Base-by-base conservation (phyloP, 768 basidiomycete species). In the Panaeolus papilionaceus region DNA sequence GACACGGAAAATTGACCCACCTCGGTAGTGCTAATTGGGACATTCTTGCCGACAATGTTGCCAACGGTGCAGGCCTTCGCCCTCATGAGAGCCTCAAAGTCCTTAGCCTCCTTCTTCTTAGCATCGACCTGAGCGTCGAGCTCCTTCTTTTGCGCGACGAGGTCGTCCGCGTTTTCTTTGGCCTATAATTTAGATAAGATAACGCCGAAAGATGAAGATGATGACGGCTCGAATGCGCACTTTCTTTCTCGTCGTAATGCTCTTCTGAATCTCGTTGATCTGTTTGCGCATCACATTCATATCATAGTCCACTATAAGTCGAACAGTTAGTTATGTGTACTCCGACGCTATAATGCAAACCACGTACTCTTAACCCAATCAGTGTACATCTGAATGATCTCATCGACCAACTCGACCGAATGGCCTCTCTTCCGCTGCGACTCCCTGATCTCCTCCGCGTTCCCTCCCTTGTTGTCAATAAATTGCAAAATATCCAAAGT, bases 181-280 rank as follows among this genome's bases (percentile, higher is more conserved):
- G 93, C 95, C 95, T 98, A n/a, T 49, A 49, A 73, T 42, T 20
- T 28, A 44, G 38, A 33, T 23, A 40, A 40, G 44, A 39, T 45
- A 33, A 61, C 42, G 44, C 28, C 12, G 26, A 26, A 33, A 58
- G 54, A 14, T 7, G 44, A 63, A 28, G 20, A 28, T n/a, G 14
- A 37, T 49, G 6, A 26, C 42, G 14, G 23, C 38, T 47, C 61
- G 37, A 38, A 44, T 37, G 58, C 76, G 38, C 66, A 89, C 95
- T 90, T 97, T 99, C 80, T 95, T 98, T 88, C 95, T 98, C 2
- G 87, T 84, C 11, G 89, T 90, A 74, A 99, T 98, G 79, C 98
- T 89, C 79, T 99, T 99, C 83, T 99, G 96, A 11, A 96, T 83
- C 14, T 87, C 88, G 73, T 99, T 99, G 45, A 94, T 88, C 72